Conservation (phyloP, 2,329 filamentous ascomycete genomes). For the Rutstroemia sp. region DNA sequence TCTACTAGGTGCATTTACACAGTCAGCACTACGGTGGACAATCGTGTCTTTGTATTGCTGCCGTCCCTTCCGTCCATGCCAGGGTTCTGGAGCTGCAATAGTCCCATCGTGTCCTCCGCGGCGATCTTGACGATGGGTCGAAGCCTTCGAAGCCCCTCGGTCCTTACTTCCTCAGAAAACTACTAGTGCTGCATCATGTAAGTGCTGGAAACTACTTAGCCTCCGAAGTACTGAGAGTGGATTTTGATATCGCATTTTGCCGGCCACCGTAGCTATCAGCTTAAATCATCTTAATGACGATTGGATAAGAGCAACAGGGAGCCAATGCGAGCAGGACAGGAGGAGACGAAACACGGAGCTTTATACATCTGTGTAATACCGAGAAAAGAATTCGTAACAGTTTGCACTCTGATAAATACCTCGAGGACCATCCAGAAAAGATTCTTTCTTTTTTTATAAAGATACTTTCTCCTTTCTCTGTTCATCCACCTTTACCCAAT, state of each 20-base stretch:
- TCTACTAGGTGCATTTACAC: neutral
- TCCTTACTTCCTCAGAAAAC: neutral
- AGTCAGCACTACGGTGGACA: slow-evolving; percentile 2
- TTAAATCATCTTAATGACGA: neutral
- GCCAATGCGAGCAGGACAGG: neutral
- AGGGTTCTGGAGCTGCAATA: too few relatives aligned
- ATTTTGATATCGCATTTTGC: too few relatives aligned
- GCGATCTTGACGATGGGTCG: neutral
- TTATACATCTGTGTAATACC: too few relatives aligned
- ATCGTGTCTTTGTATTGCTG: neutral
- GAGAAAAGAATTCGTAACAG: too few relatives aligned
- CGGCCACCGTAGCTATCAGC: slow-evolving; percentile 1
- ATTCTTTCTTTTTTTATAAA: neutral
- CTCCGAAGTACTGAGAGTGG: neutral
- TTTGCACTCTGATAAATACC: neutral
- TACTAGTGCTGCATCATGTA: too few relatives aligned
- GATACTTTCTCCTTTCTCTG: neutral
- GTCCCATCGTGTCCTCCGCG: neutral
- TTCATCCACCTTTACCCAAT: slow-evolving; percentile 2
- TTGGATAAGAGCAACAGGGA: neutral
- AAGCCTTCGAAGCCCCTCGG: neutral
- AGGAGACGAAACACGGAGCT: neutral
- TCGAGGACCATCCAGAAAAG: neutral
- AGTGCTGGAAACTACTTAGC: too few relatives aligned
- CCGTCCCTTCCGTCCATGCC: neutral